Percentiles rank a stretch among this genome's conserved stretches.
phyloP scores from a whole-genome alignment of 2,329 filamentous ascomycete genomes.

The Aspergillus neotritici region DNA sequence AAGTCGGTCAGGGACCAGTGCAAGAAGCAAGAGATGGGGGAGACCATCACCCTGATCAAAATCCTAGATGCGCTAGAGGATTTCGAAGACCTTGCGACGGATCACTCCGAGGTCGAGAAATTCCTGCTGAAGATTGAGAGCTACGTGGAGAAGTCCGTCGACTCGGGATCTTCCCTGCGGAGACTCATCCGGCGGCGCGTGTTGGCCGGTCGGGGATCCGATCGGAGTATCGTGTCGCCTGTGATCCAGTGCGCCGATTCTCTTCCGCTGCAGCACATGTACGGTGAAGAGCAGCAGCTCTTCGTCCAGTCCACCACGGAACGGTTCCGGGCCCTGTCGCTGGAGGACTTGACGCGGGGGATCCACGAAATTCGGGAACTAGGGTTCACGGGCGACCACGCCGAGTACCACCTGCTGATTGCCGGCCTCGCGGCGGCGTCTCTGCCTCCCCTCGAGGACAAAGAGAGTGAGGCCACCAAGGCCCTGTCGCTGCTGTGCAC shows the following conservation, averaged over 20 bases:
- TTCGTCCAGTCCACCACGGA: conserved; percentile 33
- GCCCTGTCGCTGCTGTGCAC: conserved; percentile 36
- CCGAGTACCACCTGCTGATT: conserved; percentile 31
- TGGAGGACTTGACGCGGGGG: conserved; percentile 24
- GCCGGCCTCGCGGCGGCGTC: conserved; percentile 32
- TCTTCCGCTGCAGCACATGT: conserved; percentile 32
- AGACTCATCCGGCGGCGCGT: conserved; percentile 32
- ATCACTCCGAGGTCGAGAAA: conserved; percentile 31
- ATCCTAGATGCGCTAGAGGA: conserved; percentile 36
- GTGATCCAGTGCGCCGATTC: conserved; percentile 31
- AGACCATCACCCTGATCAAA: conserved; percentile 32
- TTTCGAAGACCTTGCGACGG: conserved; percentile 33
- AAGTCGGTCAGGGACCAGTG: conserved; percentile 31
- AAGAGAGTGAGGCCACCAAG: conserved; percentile 30
- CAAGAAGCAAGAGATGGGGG: conserved; percentile 30
- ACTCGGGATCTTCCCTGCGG: conserved; percentile 23
- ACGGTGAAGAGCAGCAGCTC: conserved; percentile 34
- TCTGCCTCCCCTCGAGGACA: conserved; percentile 32
- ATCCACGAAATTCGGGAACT: conserved; percentile 28
- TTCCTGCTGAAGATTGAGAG: conserved; percentile 33
- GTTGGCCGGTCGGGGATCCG: conserved; percentile 25
- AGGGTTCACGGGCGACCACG: conserved; percentile 25
- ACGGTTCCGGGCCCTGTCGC: conserved; percentile 30
- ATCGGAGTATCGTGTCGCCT: conserved; percentile 24
- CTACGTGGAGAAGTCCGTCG: conserved; percentile 30